Evolutionary conservation across 2,329 filamentous ascomycete genomes (phyloP), one percentile per base, ranked within the genome.

Genomic region (Ilyonectria destructans): DNA sequence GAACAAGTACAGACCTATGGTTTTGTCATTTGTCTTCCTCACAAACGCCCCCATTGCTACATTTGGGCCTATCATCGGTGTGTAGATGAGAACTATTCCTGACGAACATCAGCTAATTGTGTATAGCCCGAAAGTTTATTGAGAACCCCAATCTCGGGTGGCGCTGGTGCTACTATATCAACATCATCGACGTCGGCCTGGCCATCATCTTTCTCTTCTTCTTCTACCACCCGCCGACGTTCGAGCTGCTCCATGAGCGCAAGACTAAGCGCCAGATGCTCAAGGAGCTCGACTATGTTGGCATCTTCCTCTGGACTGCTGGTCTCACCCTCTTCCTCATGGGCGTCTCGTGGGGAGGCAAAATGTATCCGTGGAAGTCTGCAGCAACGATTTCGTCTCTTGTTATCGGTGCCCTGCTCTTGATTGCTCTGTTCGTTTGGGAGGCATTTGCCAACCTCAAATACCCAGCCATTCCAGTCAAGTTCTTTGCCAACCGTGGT

Each of bases 271-370:
- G 70, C 35, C 72, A 80, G 63, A 58, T 82, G 8, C 65, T 83
- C 1, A 79, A 76, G 43, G 73, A 79, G n/a, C 76, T 82, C 17
- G 81, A 86, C 71, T 86, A 83, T 72, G 56, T 83, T 40, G 85
- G 85, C 4, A 82, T 84, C 43, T 79, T 84, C 70, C 77, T 86
- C 45, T 86, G 82, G 78, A 82, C 81, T 9, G 80, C 80, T 6
- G 83, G 84, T 4, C 80, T 85, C 2, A 82, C 82, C 6, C 75
- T 86, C 0, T 81, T 86, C 62, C 76, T 86, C 9, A 82, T 86
- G 69, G 84, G 84, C 6, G 77, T 86, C 61, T 84, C 82, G 26
- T 85, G 82, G 76, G 83, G 83, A 21, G 83, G 83, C 19, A 75
- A 71, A 56, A 77, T 82, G 48, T 84, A 84, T 69, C 78, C 82